Evolutionary conservation across 768 basidiomycete species (phyloP), one percentile per base, ranked within the genome.

Genomic region (Tulasnella sp.): DNA sequence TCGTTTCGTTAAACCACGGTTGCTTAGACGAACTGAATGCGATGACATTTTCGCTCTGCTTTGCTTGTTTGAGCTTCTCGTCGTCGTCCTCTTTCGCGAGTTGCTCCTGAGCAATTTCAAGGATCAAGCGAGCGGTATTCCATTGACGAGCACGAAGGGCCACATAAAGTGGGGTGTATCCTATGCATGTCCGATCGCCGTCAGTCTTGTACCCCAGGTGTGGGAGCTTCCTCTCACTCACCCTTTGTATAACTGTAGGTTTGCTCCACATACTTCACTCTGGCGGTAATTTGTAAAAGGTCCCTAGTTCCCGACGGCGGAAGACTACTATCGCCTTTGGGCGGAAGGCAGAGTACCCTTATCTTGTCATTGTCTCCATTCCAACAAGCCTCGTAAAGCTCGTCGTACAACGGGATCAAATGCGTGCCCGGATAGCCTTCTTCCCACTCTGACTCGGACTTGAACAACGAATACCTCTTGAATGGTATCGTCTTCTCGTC

Each of bases 381-480:
- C 82, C 86, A 89, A 81, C 88, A 89, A 3, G 91, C 91, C 81
- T 90, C 89, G 81, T 85, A 91, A 0, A 92, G 86, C 79, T 90
- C 88, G 72, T 90, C 88, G 81, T 91, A 92, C 2, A 83, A 80
- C 24, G 83, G 79, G 27, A 83, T 83, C 68, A 87, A 81, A 80
- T 86, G 85, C n/a, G 83, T 75, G 8, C 88, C 85, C 7, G 76
- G 18, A 36, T 79, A 77, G 56, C 9, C 31, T 34, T 40, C 38
- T 39, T 38, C 21, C 75, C 75, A 76, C 24, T 14, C 42, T 40
- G 42, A 21, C 24, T 14, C 42, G 46, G 42, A 21, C 5, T 19
- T 38, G 38, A 76, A 62, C 16, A 52, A n/a, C 7, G 38, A 38
- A 39, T 76, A 76, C 24, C 46, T 56, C 31, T 48, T 48, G 24